A percentile compares a stretch with the other conserved stretches of the same genome.
Conservation (phyloP, 164 flowering plant genomes). For the Santalum album region DNA sequence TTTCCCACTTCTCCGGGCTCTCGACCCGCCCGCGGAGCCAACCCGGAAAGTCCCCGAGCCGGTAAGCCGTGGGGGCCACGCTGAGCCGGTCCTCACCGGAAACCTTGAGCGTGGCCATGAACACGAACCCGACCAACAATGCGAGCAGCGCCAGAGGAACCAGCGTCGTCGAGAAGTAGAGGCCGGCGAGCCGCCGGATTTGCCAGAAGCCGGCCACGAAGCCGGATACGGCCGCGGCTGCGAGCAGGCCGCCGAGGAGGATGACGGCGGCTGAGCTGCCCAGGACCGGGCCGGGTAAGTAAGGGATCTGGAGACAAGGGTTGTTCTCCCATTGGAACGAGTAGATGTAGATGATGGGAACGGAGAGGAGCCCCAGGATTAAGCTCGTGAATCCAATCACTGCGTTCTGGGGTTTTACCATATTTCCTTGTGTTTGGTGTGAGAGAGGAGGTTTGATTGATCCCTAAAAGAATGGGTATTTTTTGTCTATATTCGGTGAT, state of each 20-base stretch:
- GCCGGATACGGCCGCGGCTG: neutral
- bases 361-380: neutral
- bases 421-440: no score
- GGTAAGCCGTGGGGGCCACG: neutral
- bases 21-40: neutral
- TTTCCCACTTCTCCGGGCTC: neutral
- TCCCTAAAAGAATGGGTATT: no score
- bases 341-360: neutral
- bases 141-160: neutral
- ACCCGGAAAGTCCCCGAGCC: neutral
- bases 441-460: no score
- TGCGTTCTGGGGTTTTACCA: no score
- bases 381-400: neutral
- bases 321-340: neutral
- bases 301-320: neutral
- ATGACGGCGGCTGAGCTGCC: neutral
- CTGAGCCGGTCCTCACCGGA: neutral
- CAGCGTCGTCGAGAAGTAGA: neutral
- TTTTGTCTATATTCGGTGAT: no score
- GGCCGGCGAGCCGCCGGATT: neutral
- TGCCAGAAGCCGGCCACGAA: neutral
- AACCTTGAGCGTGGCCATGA: neutral
- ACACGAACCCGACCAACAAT: neutral
- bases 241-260: neutral
- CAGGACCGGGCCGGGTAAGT: neutral